Evolutionary conservation across 495 filamentous ascomycete genomes (phyloP).

Genomic region (Tuber calosporum): DNA sequence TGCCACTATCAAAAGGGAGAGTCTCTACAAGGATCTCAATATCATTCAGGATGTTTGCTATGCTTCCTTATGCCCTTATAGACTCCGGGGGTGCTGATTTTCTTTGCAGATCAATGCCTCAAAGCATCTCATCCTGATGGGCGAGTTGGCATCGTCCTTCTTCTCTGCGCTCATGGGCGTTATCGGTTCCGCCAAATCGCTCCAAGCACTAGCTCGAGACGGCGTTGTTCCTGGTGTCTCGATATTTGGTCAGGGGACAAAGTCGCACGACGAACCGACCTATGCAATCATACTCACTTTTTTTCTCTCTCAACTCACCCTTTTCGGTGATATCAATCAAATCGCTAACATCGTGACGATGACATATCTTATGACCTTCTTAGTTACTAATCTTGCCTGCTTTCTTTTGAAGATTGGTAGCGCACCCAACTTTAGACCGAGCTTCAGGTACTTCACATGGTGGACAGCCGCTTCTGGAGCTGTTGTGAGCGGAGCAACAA

Average conservation of each 20-base stretch:
- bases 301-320: conserved; percentile 66
- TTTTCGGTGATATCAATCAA: conserved; percentile 78
- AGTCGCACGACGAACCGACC: conserved; percentile 66
- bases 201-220: conserved; percentile 78
- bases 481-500: conserved; percentile 64
- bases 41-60: conserved; percentile 62
- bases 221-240: conserved; percentile 68
- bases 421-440: conserved; percentile 84
- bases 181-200: conserved; percentile 77
- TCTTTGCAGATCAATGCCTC: conserved; percentile 59
- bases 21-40: conserved; percentile 67
- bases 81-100: not conserved
- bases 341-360: conserved; percentile 84
- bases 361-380: conserved; percentile 73
- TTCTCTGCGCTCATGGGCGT: conserved; percentile 85
- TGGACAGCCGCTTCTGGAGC: conserved; percentile 69
- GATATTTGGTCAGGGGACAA: conserved; percentile 68
- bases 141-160: conserved; percentile 73
- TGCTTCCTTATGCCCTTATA: not conserved
- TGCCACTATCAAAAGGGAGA: conserved; percentile 63
- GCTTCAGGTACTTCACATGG: conserved; percentile 77
- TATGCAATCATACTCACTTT: conserved; percentile 72
- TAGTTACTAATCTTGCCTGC: conserved; percentile 76
- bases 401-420: conserved; percentile 85
- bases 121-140: conserved; percentile 63